A percentile compares a stretch with the other conserved stretches of the same genome.
Evolutionary conservation across 148 eudicot genomes (phyloP).

Genomic region (Cornus kousa): DNA sequence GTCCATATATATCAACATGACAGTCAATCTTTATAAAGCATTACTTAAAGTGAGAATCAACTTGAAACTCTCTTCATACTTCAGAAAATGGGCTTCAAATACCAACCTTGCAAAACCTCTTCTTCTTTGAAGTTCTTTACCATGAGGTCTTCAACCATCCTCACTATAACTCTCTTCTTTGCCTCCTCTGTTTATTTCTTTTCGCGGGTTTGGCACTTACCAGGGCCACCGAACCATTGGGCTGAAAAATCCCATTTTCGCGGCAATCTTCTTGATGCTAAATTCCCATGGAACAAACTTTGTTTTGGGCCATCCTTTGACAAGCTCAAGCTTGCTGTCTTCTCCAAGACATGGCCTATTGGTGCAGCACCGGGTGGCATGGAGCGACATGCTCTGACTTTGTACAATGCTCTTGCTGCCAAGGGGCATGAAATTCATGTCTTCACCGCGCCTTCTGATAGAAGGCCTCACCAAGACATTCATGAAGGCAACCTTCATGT

Average conservation of each 20-base stretch:
- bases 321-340: conserved; percentile 35
- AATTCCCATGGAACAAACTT: conserved; percentile 29
- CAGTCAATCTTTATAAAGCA: neutral
- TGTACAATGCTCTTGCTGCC: conserved; percentile 2
- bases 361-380: conserved; percentile 34
- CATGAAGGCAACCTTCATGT: conserved; percentile 17
- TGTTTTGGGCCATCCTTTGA: conserved; percentile 14
- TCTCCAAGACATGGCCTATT: conserved; percentile 34
- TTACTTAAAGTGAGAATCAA: neutral
- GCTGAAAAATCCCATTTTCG: neutral
- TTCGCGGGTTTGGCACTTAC: neutral
- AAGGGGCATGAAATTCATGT: too few relatives aligned
- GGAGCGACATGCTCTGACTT: conserved; percentile 42
- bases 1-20: too few relatives aligned
- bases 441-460: conserved; percentile 29
- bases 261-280: conserved; percentile 19
- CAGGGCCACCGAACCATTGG: neutral
- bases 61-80: neutral
- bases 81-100: conserved; percentile 10
- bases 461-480: conserved; percentile 18
- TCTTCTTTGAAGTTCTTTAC: conserved; percentile 8
- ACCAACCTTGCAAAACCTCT: conserved; percentile 10
- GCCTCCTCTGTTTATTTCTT: conserved; percentile 18
- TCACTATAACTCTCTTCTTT: conserved; percentile 19
- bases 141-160: conserved; percentile 16